phyloP scores from a whole-genome alignment of 2,329 filamentous ascomycete genomes.

The Beauveria medogensis region DNA sequence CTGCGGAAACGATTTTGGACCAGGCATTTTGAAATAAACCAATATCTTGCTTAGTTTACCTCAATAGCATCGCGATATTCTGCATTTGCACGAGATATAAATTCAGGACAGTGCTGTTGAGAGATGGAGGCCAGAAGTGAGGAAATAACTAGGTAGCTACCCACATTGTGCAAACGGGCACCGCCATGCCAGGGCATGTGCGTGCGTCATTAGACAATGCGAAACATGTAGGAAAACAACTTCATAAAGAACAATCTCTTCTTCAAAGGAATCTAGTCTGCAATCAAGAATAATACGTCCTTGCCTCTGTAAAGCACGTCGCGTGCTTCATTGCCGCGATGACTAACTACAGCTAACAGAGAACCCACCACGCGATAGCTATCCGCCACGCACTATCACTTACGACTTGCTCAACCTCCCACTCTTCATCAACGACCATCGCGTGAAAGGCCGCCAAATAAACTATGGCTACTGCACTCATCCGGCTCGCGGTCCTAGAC shows the following conservation, averaged over 20 bases:
- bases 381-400: neutral
- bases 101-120: too few species aligned
- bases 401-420: neutral
- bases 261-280: neutral
- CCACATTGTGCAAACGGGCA: neutral
- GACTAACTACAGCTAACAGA: neutral
- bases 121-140: neutral
- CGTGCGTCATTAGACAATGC: neutral
- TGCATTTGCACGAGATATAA: neutral
- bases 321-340: neutral
- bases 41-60: neutral
- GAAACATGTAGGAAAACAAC: neutral
- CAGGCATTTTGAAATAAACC: neutral
- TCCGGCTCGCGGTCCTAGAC: constrained; percentile 41
- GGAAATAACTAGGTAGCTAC: neutral
- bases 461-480: constrained; percentile 10
- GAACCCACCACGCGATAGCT: neutral
- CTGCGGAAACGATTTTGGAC: neutral
- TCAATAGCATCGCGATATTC: too few species aligned
- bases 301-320: neutral
- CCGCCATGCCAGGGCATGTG: neutral
- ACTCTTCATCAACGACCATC: neutral
- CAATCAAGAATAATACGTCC: neutral
- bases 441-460: neutral
- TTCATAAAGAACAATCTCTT: neutral